phyloP scores from a whole-genome alignment of 2,329 filamentous ascomycete genomes.

The Tolypocladium tropicale region DNA sequence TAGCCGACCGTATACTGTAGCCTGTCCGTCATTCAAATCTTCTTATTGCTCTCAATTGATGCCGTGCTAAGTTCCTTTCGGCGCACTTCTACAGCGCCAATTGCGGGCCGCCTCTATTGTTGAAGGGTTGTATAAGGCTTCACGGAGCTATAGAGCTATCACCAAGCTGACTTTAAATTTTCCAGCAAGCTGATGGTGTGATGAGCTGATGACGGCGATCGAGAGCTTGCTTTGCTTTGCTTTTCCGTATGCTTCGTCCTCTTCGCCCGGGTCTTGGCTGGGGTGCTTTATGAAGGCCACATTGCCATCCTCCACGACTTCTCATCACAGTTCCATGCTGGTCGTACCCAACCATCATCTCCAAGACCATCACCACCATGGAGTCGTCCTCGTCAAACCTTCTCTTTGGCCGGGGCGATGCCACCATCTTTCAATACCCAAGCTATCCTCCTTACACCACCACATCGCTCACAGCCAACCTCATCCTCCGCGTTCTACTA shows the following conservation, averaged over 20 bases:
- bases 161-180: neutral
- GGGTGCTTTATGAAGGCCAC: neutral
- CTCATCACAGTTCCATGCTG: too few species aligned
- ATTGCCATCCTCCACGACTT: neutral
- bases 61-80: neutral
- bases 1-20: too few species aligned
- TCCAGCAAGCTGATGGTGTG: neutral
- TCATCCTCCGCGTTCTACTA: conserved; percentile 37
- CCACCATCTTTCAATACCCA: conserved; percentile 4
- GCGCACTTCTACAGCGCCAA: neutral
- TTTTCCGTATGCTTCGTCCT: neutral
- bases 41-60: neutral
- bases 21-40: neutral
- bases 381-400: neutral
- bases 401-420: neutral
- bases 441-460: conserved; percentile 12
- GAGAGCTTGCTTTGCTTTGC: neutral
- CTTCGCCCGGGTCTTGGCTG: neutral
- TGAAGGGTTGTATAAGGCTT: neutral
- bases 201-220: neutral
- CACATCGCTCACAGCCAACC: conserved; percentile 30
- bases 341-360: neutral
- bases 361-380: neutral
- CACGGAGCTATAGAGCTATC: neutral
- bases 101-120: neutral